These are phyloP conservation scores for Zhuliangozyma parablackwelliae DNA, from an alignment of 1,139 yeast genomes.

Conservation along the genomic window DNA sequence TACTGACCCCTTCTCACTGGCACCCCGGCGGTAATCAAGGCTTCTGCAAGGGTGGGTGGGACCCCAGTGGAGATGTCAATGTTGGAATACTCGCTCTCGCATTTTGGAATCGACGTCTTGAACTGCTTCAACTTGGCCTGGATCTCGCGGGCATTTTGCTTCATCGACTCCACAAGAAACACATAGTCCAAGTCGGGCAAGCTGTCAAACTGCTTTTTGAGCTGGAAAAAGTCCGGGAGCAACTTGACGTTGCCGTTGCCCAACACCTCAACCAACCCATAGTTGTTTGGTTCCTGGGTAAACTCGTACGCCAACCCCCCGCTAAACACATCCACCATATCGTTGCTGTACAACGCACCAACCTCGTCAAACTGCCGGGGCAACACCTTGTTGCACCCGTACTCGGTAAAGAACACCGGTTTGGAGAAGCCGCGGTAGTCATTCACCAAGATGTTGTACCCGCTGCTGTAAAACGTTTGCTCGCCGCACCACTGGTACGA, in stretches of 20 bases:
- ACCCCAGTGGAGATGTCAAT: constrained; percentile 47
- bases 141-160: constrained; percentile 20
- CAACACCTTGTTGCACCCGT: constrained; percentile 80
- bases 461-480: constrained; percentile 76
- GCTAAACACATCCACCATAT: constrained; percentile 77
- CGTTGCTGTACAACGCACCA: constrained; percentile 58
- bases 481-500: constrained; percentile 98
- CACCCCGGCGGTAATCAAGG: constrained; percentile 46
- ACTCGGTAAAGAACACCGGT: constrained; percentile 89
- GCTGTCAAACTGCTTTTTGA: constrained; percentile 45
- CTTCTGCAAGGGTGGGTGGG: constrained; percentile 43
- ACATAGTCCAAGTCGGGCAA: constrained; percentile 23
- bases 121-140: constrained; percentile 22
- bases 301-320: constrained; percentile 94
- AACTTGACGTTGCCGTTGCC: constrained; percentile 52
- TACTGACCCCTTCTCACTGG: constrained; percentile 41
- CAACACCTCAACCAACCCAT: constrained; percentile 73
- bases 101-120: constrained; percentile 25
- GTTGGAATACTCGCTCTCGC: constrained; percentile 47
- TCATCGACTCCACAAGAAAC: constrained; percentile 24
- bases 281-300: constrained; percentile 82
- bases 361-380: constrained; percentile 86
- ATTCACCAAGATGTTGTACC: constrained; percentile 69
- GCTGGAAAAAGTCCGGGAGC: constrained; percentile 49
- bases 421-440: constrained; percentile 65